Evolutionary conservation across 2,329 filamentous ascomycete species (phyloP), one percentile per base, ranked within the genome.

Genomic region (Aspergillus spinulosporus): DNA sequence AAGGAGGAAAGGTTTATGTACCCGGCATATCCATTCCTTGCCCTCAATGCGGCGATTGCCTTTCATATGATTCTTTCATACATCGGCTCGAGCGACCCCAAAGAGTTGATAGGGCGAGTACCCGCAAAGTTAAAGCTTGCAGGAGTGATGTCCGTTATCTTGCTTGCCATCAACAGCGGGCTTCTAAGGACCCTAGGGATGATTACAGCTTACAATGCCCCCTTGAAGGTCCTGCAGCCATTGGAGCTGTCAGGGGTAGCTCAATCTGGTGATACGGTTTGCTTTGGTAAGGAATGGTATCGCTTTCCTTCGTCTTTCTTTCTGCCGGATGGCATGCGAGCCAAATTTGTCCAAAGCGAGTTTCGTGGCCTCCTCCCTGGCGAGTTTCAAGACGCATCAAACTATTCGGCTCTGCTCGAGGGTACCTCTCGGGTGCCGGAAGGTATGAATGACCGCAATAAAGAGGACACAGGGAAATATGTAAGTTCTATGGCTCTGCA

Each of bases 1-100:
- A 99, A 99, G 69, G 94, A 99, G 72, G 94, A 99, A 75, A 83
- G 94, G 5, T 99, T 99, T 78, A 97, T 99, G 92, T 99, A 96
- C 68, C 94, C 94, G 0, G 89, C 86, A 2, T 99, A 99, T 67
- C 94, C 94, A 1, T 91, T 93, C 61, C 80, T 99, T 37, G 88
- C 89, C 0, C 80, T 99, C 36, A 97, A 96, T 67, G 92, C 92
- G 2, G 89, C 93, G 6, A 83, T 97, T 52, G 84, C 90, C 3
- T 78, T 95, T 36, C 92, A 97, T 71, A 88, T 95, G 56, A 68
- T 95, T 1, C 80, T 97, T 12, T 81, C 86, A 9, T 87, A 88
- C 37, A 76, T 96, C 47, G 91, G 92, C 14, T 87, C 85, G 21
- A 82, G 83, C 1, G 82, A 90, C 58, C 85, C 88, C 0, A 85